phyloP scores from a whole-genome alignment of 192 early-diverging fungal species.

The Lobulomyces angularis region DNA sequence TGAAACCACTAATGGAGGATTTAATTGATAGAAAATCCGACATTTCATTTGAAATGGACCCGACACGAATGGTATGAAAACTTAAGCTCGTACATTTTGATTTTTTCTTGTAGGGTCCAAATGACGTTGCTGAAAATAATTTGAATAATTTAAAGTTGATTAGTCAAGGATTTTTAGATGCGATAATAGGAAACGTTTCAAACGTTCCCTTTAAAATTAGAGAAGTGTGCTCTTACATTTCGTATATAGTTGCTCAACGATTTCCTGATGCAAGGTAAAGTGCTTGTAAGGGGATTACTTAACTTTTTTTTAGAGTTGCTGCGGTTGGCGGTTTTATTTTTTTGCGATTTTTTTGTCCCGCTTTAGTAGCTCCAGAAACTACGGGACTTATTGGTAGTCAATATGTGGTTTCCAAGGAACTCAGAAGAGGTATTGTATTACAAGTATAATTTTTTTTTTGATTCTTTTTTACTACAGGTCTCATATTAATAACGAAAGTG shows the following conservation, averaged over 20 bases:
- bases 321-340: conserved; percentile 94
- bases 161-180: conserved; percentile 67
- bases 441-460: too few species aligned
- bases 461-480: too few species aligned
- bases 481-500: conserved; percentile 84
- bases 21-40: conserved; percentile 49
- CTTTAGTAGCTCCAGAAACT: conserved; percentile 81
- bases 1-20: conserved; percentile 67
- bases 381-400: conserved; percentile 55
- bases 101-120: conserved; percentile 52
- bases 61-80: too few species aligned
- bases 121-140: conserved; percentile 60
- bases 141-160: conserved; percentile 64
- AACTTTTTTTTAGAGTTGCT: too few species aligned
- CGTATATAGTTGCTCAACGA: conserved; percentile 57
- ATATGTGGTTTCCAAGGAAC: conserved; percentile 49
- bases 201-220: conserved; percentile 61
- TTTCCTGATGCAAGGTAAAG: conserved; percentile 80
- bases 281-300: too few species aligned
- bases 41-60: conserved; percentile 84
- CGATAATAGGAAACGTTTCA: conserved; percentile 60
- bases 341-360: conserved; percentile 88
- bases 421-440: conserved; percentile 80
- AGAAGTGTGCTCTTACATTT: conserved; percentile 71
- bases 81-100: too few species aligned